Conservation (phyloP, 176 grass and related monocot species). For the Triticum timopheevii region DNA sequence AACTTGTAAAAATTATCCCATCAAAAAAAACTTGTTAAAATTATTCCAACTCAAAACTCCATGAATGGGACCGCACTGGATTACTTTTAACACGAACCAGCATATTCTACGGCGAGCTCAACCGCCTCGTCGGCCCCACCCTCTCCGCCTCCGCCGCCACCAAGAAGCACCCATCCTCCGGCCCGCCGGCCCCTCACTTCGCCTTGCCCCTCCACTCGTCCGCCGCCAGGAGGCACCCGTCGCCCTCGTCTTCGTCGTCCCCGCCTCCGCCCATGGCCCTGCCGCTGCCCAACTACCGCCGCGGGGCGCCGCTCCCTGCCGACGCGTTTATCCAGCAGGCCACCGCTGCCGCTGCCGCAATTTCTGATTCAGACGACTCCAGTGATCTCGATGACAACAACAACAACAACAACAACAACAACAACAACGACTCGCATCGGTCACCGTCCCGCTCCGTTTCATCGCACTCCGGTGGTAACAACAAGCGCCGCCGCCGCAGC, state of each 20-base stretch:
- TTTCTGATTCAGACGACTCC: constrained; percentile 38
- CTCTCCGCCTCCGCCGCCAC: constrained; percentile 29
- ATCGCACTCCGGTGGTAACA: constrained; percentile 39
- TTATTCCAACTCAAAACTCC: no score
- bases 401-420: no score
- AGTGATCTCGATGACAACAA: constrained; percentile 34
- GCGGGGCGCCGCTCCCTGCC: constrained; percentile 28
- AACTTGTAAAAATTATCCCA: no score
- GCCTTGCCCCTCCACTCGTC: not conserved
- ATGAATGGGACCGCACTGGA: no score
- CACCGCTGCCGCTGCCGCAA: constrained; percentile 27
- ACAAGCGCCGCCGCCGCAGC: constrained; percentile 17
- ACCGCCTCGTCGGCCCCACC: constrained; percentile 72
- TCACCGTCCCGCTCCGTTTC: constrained; percentile 49
- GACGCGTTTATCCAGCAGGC: constrained; percentile 52
- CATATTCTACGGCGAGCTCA: constrained; percentile 53
- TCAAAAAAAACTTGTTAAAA: no score
- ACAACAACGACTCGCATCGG: constrained; percentile 17
- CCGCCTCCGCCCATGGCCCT: constrained; percentile 43
- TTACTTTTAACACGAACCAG: no score
- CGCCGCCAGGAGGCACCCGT: constrained; percentile 6
- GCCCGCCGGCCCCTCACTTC: not conserved
- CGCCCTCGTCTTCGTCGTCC: constrained; percentile 33
- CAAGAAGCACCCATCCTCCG: constrained; percentile 8
- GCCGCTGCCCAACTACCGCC: constrained; percentile 37